These are phyloP conservation scores for Adansonia digitata DNA, from an alignment of 345 rosid species.

Conservation along the genomic window DNA sequence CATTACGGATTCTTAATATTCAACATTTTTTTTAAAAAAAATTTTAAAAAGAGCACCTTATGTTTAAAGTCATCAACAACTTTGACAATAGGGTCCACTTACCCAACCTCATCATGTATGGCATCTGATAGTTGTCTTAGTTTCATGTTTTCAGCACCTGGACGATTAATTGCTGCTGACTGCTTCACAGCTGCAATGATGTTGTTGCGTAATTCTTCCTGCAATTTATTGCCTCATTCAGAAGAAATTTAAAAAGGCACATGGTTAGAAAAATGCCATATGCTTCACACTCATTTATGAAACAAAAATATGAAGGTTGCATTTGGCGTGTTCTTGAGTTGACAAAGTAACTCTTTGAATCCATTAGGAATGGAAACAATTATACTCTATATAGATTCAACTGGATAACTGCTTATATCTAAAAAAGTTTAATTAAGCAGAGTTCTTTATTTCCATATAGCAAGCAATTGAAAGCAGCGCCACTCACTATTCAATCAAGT, in stretches of 20 bases:
- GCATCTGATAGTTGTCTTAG: slow-evolving; percentile 90
- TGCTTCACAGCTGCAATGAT: slow-evolving; percentile 63
- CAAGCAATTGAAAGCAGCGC: background rate
- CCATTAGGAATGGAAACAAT: background rate
- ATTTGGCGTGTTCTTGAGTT: background rate
- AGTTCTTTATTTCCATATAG: background rate
- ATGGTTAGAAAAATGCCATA: background rate
- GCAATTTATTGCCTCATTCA: slow-evolving; percentile 24
- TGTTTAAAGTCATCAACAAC: background rate
- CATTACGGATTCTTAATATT: background rate
- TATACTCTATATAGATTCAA: background rate
- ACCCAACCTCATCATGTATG: slow-evolving; percentile 80
- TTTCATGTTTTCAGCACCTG: slow-evolving; percentile 65
- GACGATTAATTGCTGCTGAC: slow-evolving; percentile 53
- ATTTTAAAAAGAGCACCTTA: background rate
- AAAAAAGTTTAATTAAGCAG: background rate
- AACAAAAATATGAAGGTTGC: background rate
- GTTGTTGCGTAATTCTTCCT: slow-evolving; percentile 75
- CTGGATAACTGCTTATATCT: background rate
- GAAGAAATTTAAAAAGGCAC: background rate
- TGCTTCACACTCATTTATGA: background rate
- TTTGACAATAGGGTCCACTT: slow-evolving; percentile 16
- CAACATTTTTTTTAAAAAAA: background rate
- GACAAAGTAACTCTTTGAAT: background rate
- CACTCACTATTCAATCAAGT: slow-evolving; percentile 2